Evolutionary conservation across 2,329 filamentous ascomycete species (phyloP).

Genomic region (Coleophoma cylindrospora): DNA sequence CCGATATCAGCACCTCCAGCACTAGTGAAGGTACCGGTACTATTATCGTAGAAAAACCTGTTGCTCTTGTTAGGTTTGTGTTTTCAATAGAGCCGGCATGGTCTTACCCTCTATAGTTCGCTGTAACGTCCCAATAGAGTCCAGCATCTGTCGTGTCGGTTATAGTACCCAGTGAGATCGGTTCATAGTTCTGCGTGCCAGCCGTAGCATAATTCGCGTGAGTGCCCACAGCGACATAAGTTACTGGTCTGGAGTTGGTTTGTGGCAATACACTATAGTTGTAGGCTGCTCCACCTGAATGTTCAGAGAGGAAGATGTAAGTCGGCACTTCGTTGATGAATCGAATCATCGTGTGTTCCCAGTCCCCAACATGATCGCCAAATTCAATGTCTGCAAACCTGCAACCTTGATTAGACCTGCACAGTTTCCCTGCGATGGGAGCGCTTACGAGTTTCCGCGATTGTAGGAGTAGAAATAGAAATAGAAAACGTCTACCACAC

Average conservation of each 20-base stretch:
- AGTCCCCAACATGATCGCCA: slow-evolving; percentile 21
- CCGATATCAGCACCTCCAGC: slow-evolving; percentile 6
- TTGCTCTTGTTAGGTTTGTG: background rate
- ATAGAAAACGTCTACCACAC: slow-evolving; percentile 4
- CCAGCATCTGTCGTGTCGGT: slow-evolving; percentile 17
- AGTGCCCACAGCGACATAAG: slow-evolving; percentile 14
- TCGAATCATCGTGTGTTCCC: slow-evolving; percentile 22
- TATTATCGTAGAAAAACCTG: slow-evolving; percentile 12
- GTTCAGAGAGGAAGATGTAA: slow-evolving; percentile 18
- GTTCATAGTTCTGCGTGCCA: slow-evolving; percentile 16
- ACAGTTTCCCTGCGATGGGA: background rate
- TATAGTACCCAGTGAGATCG: slow-evolving; percentile 11
- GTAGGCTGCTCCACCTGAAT: slow-evolving; percentile 19
- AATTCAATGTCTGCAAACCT: slow-evolving; percentile 17
- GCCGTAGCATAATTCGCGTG: slow-evolving; percentile 21
- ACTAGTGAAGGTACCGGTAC: slow-evolving; percentile 5
- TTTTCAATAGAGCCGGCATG: background rate
- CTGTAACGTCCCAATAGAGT: slow-evolving; percentile 15
- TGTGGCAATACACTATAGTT: slow-evolving; percentile 12
- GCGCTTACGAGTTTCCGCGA: background rate
- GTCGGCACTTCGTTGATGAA: slow-evolving; percentile 15
- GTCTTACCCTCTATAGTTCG: slow-evolving; percentile 18
- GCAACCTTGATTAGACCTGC: background rate
- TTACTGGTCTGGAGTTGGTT: slow-evolving; percentile 9
- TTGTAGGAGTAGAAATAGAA: slow-evolving; percentile 9